These are phyloP conservation scores for Aquilaria sinensis DNA, from an alignment of 345 rosid genomes.

Conservation along the genomic window DNA sequence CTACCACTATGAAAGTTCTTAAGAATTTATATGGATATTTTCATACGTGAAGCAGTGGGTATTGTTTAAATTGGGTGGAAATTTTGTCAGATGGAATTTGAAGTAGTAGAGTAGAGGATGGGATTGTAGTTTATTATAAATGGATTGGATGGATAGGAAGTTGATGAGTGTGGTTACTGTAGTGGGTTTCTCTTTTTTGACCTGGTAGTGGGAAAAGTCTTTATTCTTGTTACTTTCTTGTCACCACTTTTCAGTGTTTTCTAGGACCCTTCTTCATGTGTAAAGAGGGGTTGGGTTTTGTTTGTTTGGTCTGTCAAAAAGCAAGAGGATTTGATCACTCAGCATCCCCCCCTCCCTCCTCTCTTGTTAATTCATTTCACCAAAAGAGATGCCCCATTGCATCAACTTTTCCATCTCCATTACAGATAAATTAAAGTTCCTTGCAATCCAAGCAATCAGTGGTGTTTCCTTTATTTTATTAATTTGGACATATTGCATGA, in stretches of 20 bases:
- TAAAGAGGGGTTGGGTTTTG: constrained; percentile 9
- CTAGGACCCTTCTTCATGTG: constrained; percentile 14
- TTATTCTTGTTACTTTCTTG: constrained; percentile 27
- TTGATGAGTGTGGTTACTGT: constrained; percentile 36
- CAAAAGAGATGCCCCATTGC: no score
- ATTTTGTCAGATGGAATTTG: constrained; percentile 18
- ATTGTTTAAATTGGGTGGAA: constrained; percentile 13
- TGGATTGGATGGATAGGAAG: constrained; percentile 11
- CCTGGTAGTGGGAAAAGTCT: constrained; percentile 31
- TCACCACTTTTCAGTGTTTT: constrained; percentile 22
- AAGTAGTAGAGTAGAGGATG: no score
- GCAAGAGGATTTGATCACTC: constrained; percentile 14
- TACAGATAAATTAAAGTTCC: no score
- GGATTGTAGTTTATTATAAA: not conserved
- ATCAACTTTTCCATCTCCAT: no score
- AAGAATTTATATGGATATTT: no score
- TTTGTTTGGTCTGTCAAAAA: constrained; percentile 23
- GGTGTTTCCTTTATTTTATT: no score
- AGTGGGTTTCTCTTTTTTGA: constrained; percentile 41
- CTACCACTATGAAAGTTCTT: no score
- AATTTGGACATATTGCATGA: no score
- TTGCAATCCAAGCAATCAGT: no score
- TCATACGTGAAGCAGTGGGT: no score
- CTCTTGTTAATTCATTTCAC: no score
- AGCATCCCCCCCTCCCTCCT: not conserved